These are phyloP conservation scores for Yarrowia porcina DNA, from an alignment of 805 yeast species.

Conservation along the genomic window DNA sequence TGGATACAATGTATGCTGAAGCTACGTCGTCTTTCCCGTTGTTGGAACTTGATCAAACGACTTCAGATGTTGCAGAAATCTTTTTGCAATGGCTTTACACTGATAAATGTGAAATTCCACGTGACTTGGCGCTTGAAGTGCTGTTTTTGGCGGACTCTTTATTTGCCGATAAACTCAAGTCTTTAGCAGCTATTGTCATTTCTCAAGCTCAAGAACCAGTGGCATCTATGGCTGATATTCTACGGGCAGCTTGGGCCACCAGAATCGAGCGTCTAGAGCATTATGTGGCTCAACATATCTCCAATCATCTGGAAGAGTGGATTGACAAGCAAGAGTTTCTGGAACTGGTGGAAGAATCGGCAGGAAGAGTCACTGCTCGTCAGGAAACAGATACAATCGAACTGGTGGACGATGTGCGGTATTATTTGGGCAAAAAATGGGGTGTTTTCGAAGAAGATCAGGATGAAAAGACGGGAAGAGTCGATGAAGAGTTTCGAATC, in stretches of 20 bases:
- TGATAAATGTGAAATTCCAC: slow-evolving; percentile 55
- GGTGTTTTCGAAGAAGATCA: slow-evolving; percentile 31
- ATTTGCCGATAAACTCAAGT: slow-evolving; percentile 56
- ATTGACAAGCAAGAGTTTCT: slow-evolving; percentile 42
- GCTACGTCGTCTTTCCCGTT: slow-evolving; percentile 45
- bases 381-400: slow-evolving; percentile 80
- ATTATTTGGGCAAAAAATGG: slow-evolving; percentile 48
- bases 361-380: slow-evolving; percentile 54
- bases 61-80: slow-evolving; percentile 46
- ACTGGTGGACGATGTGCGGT: slow-evolving; percentile 72
- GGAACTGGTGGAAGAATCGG: slow-evolving; percentile 46
- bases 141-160: slow-evolving; percentile 56
- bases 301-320: slow-evolving; percentile 46
- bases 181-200: slow-evolving; percentile 55
- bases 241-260: slow-evolving; percentile 66
- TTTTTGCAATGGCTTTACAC: slow-evolving; percentile 56
- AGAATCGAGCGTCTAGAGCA: slow-evolving; percentile 63
- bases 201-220: slow-evolving; percentile 37
- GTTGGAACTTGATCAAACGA: slow-evolving; percentile 37
- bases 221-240: slow-evolving; percentile 50
- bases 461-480: slow-evolving; percentile 24
- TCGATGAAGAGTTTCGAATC: slow-evolving; percentile 32
- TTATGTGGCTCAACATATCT: slow-evolving; percentile 56
- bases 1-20: neutral
- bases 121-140: slow-evolving; percentile 52